These are phyloP conservation scores for Luvunga scandens DNA, from an alignment of 345 rosid genomes.

Conservation along the genomic window DNA sequence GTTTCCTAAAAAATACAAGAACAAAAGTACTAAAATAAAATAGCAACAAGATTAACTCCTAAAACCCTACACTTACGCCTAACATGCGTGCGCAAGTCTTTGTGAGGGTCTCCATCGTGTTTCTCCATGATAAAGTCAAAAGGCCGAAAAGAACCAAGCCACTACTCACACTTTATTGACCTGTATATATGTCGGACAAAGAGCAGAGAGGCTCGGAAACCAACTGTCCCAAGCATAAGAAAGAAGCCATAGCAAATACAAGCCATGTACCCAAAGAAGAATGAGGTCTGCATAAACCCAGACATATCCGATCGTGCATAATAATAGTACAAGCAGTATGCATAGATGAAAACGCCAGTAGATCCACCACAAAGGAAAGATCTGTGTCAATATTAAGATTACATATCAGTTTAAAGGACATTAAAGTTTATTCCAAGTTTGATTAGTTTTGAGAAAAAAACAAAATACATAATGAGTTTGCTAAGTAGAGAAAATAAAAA, in stretches of 20 bases:
- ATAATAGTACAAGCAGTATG: constrained; percentile 51
- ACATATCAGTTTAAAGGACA: not conserved
- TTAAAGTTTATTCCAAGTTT: not conserved
- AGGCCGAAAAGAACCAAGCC: not conserved
- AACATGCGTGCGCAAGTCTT: not conserved
- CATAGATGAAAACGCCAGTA: constrained; percentile 45
- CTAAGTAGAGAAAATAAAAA: not conserved
- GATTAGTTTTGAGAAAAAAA: not conserved
- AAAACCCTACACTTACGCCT: not conserved
- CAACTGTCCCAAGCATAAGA: constrained; percentile 48
- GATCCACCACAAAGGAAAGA: constrained; percentile 57
- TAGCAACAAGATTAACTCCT: not conserved
- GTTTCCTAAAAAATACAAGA: not conserved
- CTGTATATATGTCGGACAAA: constrained; percentile 53
- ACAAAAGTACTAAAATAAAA: not conserved
- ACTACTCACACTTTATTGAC: constrained; percentile 46
- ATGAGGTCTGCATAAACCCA: constrained; percentile 56
- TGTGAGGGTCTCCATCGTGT: not conserved
- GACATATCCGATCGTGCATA: constrained; percentile 47
- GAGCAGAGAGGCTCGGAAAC: constrained; percentile 45
- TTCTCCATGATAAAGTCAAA: not conserved
- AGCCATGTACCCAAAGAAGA: constrained; percentile 59
- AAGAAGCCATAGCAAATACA: constrained; percentile 54
- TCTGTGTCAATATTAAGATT: constrained; percentile 27
- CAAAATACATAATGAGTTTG: not conserved